These are phyloP conservation scores for Entomortierella chlamydospora DNA, from an alignment of 192 early-diverging fungal species.

Conservation along the genomic window DNA sequence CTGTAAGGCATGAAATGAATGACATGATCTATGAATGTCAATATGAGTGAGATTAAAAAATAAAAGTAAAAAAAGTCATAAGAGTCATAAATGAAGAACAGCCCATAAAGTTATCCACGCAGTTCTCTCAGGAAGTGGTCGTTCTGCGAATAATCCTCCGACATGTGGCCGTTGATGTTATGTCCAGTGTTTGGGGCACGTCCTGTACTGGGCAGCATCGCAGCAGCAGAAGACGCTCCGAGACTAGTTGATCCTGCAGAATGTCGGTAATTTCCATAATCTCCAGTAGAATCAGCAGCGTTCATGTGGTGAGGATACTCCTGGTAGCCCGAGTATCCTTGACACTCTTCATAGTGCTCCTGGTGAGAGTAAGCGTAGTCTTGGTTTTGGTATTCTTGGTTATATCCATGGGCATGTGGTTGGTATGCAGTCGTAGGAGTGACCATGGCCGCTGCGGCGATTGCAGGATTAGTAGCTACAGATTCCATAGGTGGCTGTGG, in stretches of 20 bases:
- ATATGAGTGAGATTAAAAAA: too few relatives aligned
- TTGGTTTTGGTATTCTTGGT: neutral
- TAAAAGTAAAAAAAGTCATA: neutral
- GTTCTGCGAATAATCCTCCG: constrained; percentile 41
- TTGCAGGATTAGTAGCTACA: neutral
- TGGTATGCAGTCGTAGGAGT: neutral
- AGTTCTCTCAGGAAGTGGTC: constrained; percentile 42
- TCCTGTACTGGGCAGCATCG: neutral
- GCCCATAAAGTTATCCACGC: constrained; percentile 23
- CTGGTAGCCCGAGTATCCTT: neutral
- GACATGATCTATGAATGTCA: too few relatives aligned
- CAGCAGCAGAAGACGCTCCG: neutral
- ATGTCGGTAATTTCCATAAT: constrained; percentile 16
- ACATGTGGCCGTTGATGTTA: constrained; percentile 30
- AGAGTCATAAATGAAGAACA: neutral
- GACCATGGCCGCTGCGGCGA: neutral
- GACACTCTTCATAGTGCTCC: neutral
- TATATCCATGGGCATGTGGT: neutral
- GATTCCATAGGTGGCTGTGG: constrained; percentile 4
- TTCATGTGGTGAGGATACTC: constrained; percentile 11
- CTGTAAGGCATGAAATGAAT: neutral
- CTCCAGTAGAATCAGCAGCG: constrained; percentile 1
- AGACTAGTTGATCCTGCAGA: neutral
- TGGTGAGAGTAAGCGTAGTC: neutral
- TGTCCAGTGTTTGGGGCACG: constrained; percentile 8